Base-by-base conservation (phyloP, 2,329 filamentous ascomycete species). In the Macrophomina tecta region DNA sequence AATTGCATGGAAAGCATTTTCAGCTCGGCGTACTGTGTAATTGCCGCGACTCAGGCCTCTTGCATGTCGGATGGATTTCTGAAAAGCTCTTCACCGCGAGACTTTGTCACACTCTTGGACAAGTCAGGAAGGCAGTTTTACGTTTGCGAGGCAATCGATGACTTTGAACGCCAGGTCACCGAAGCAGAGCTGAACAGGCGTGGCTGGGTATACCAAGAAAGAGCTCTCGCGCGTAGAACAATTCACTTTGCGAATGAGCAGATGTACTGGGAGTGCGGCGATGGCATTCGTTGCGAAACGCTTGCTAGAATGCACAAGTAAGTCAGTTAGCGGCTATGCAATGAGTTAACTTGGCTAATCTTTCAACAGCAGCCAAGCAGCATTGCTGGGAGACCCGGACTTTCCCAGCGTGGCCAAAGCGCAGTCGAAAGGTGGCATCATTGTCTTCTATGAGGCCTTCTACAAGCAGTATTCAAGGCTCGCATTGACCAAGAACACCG, bases 191-290 rank as follows among this genome's bases (percentile, higher is more conserved):
- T 75, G 1, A 75, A 72, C 40, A 62, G 65, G 7, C 69, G 75
- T 0, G 75, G 69, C 0, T 77, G 73, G 75, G 72, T 76, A 0
- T 64, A 74, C 1, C 73, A 76, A 56, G 75, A 76, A 52, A 68
- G 69, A 12, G 73, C 70, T 1, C 53, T 77, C 1, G 70, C 74
- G 12, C 70, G 69, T 4, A 64, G 74, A 6, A 73, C 71, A 1
- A 72, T 76, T n/a, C 72, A 72, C 67, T 76, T 75, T 46, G 71
- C 72, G 0, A 58, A 71, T 4, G 66, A 60, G 8, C 74, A 77
- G 46, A 70, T 69, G 0, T 77, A 76, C 51, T 77, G 69, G 58
- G 73, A 76, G 55, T 75, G 75, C 49, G 69, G 71, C 0, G 2
- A 65, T 1, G 36, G 69, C 1, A 64, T 74, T 2, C 65, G 71